Percentiles rank a stretch among this genome's conserved stretches.
Conservation (phyloP, 73 alveolate genomes). For the Symbiodinium pilosum region DNA sequence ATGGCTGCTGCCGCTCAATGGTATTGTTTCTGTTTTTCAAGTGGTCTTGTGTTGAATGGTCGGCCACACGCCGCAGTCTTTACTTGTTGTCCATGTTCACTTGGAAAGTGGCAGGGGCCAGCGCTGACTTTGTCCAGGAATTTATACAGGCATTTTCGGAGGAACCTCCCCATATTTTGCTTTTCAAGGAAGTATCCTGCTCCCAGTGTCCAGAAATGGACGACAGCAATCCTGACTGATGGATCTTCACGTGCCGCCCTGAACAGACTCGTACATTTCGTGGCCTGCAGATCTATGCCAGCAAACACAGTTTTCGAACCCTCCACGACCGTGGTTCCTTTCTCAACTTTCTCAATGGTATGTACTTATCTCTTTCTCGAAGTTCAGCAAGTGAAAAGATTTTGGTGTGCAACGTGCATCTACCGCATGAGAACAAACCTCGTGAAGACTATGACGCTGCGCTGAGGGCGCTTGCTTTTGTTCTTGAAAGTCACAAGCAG, state of each 20-base stretch:
- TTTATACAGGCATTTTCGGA: not conserved
- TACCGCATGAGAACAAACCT: not conserved
- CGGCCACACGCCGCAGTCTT: not conserved
- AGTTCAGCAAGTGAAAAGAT: not conserved
- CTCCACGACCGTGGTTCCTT: not conserved
- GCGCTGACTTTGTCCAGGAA: not conserved
- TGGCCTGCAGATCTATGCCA: slow-evolving; percentile 1
- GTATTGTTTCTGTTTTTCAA: too few relatives aligned
- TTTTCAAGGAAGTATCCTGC: not conserved
- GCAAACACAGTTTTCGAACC: not conserved
- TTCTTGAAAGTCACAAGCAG: not conserved
- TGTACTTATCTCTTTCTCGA: not conserved
- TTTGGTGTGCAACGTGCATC: slow-evolving; percentile 7
- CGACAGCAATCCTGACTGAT: not conserved
- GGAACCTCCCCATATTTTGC: not conserved
- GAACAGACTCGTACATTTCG: not conserved
- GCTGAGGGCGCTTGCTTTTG: not conserved
- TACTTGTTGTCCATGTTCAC: not conserved
- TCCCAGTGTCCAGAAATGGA: not conserved
- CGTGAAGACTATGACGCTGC: not conserved
- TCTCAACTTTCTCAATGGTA: not conserved
- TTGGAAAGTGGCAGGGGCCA: not conserved
- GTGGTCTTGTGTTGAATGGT: too few relatives aligned
- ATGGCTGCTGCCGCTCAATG: too few relatives aligned
- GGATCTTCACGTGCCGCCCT: not conserved